These are phyloP conservation scores for Colletotrichum graminicola DNA, from an alignment of 2,329 filamentous ascomycete species.

Conservation along the genomic window DNA sequence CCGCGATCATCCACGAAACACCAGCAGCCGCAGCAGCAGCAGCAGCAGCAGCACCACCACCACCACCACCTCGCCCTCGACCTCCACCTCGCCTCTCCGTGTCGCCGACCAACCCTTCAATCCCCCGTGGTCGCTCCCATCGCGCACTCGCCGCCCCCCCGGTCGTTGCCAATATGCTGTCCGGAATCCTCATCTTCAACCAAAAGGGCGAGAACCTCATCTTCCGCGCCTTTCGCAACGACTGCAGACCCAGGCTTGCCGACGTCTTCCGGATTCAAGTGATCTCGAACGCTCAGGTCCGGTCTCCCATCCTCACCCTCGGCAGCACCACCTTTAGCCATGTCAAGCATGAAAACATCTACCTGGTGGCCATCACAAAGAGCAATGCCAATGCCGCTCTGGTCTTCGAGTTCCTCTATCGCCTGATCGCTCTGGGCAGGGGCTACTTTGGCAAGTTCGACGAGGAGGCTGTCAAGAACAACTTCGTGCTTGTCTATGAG, in stretches of 20 bases:
- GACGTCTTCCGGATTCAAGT: constrained; percentile 99
- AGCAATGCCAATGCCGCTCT: constrained; percentile 99
- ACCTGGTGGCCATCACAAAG: constrained; percentile 96
- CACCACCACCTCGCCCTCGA: too few relatives aligned
- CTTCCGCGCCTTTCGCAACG: constrained; percentile 98
- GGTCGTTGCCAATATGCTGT: constrained; percentile 77
- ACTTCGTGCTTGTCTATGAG: constrained; percentile 99
- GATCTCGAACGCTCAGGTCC: constrained; percentile 97
- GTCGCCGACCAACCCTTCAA: not conserved
- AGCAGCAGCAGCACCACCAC: not conserved
- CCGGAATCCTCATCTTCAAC: constrained; percentile 97
- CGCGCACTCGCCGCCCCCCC: not conserved
- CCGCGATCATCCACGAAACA: constrained; percentile 1
- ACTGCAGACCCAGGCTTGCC: constrained; percentile 95
- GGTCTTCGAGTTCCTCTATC: constrained; percentile 97
- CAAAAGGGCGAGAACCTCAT: constrained; percentile 99
- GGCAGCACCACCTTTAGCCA: constrained; percentile 99
- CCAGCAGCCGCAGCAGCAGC: constrained; percentile 3
- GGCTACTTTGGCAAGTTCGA: constrained; percentile 99
- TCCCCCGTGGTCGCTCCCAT: not conserved
- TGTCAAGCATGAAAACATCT: constrained; percentile 99
- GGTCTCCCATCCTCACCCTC: constrained; percentile 95
- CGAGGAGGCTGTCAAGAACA: constrained; percentile 99
- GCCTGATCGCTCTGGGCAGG: constrained; percentile 88
- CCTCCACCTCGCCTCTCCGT: not conserved